These are phyloP conservation scores for Populus tomentosa DNA, from an alignment of 441 rosid genomes.

Conservation along the genomic window DNA sequence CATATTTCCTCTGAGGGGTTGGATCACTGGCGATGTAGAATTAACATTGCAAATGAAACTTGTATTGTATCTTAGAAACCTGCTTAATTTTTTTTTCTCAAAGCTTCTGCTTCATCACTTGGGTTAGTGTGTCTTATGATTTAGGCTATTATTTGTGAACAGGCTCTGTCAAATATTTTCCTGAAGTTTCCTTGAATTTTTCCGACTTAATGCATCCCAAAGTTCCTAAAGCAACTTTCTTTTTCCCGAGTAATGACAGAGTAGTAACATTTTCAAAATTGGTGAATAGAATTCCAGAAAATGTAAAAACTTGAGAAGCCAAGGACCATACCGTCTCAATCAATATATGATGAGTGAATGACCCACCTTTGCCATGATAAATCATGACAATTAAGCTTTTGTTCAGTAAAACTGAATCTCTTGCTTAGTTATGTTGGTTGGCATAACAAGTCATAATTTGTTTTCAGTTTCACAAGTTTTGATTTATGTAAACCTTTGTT, in stretches of 20 bases:
- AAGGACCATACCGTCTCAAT: too few species aligned
- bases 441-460: background rate
- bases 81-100: background rate
- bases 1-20: background rate
- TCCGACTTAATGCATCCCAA: background rate
- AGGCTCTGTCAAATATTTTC: background rate
- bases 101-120: background rate
- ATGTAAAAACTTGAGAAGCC: background rate
- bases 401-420: background rate
- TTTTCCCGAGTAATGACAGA: background rate
- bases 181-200: background rate
- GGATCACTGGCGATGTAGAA: background rate
- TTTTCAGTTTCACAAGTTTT: background rate
- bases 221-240: background rate
- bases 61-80: background rate
- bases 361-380: background rate
- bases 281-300: background rate
- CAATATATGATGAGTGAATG: too few species aligned
- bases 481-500: background rate
- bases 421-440: conserved; percentile 1
- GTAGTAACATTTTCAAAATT: background rate
- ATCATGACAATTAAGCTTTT: background rate
- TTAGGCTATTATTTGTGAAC: background rate
- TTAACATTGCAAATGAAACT: background rate
- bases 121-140: background rate